Evolutionary conservation across 768 basidiomycete genomes (phyloP).

Genomic region (Goffeauzyma gilvescens): DNA sequence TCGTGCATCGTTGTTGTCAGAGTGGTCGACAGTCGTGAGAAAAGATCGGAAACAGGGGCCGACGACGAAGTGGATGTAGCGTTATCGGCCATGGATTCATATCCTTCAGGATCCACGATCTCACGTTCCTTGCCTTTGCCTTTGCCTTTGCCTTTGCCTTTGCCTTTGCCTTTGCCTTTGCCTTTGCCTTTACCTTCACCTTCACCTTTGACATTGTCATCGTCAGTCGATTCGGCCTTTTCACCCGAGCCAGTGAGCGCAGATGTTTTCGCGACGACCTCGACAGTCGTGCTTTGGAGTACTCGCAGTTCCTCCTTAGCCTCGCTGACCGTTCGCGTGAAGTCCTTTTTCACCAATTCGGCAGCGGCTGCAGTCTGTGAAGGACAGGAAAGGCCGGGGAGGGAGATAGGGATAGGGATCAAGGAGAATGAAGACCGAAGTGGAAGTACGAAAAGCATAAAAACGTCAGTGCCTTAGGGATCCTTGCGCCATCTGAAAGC

Average conservation of each 20-base stretch:
- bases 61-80: background rate
- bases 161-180: conserved; percentile 21
- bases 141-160: too few species aligned
- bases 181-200: too few species aligned
- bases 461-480: background rate
- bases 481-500: too few species aligned
- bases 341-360: conserved; percentile 21
- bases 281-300: conserved; percentile 23
- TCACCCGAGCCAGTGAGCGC: conserved; percentile 20
- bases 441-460: background rate
- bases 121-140: too few species aligned
- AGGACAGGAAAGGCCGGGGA: background rate
- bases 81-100: background rate
- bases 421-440: background rate
- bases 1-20: conserved; percentile 17
- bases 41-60: conserved; percentile 3
- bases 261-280: conserved; percentile 21
- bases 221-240: conserved; percentile 12
- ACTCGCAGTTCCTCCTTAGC: conserved; percentile 28
- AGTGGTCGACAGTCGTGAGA: conserved; percentile 13
- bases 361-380: conserved; percentile 21
- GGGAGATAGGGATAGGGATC: background rate
- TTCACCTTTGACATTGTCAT: too few species aligned
- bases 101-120: too few species aligned
- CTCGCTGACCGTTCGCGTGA: conserved; percentile 26